Base-by-base conservation (phyloP, 495 filamentous ascomycete species). In the Penicillium ochrochloron region DNA sequence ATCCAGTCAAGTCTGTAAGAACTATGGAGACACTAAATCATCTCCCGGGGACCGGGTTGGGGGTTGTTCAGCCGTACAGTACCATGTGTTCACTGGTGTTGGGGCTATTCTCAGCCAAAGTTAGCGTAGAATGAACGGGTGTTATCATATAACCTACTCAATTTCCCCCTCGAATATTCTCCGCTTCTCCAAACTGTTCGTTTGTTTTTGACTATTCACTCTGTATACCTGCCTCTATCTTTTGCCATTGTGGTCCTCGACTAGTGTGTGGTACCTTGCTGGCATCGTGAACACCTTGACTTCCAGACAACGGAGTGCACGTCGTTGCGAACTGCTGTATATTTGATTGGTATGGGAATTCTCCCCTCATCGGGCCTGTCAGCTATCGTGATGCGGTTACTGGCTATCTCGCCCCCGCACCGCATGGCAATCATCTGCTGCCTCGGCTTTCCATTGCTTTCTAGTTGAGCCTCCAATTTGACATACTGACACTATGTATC, bases 51-150 rank as follows among this genome's bases (percentile, higher is more conserved):
- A 27, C 25, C 25, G 25, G 58, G 57, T 65, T 52, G 39, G 46
- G 23, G 58, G 44, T 17, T 35, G 15, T 66, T 66, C 64, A 70
- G 66, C 66, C 60, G 66, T 69, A 41, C 14, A 41, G 37, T 41
- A 61, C 37, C 37, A 21, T 35, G 19, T 56, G 25, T 27, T 27
- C 25, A 27, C 25, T 27, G 25, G 25, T 27, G 14, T 35, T 12
- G 44, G 44, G 44, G 21, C 44, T 48, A 10, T 25, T 9, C 21
- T 12, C 44, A 21, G 19, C 42, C 19, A 27, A n/a, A 15, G 5
- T 14, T 6, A 21, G 11, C 14, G 23, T 17, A 52, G 15, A 52
- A 29, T 31, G 25, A 52, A n/a, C 27, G 44, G 19, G 8, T 25
- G 44, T 11, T 19, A 14, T 48, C 44, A 48, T 52, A 52, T 52